Evolutionary conservation across 306 rosid genomes (phyloP).

Genomic region (Cucurbita pepo): DNA sequence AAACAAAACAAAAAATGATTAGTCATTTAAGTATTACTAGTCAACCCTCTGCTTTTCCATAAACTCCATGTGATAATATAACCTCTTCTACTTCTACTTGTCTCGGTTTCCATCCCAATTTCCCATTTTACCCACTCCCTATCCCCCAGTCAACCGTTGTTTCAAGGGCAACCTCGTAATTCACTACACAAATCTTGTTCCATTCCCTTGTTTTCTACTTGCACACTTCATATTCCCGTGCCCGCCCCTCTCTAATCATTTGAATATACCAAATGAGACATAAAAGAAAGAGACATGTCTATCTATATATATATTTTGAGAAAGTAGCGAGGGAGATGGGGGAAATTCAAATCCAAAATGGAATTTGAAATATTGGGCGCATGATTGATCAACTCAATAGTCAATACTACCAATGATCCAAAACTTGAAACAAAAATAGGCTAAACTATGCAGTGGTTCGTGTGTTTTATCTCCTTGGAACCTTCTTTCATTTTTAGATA

Average conservation of each 20-base stretch:
- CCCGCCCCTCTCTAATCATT: not conserved
- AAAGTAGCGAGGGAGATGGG: not conserved
- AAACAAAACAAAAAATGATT: not conserved
- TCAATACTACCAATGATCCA: not conserved
- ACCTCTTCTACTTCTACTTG: too few relatives aligned
- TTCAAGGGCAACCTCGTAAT: not conserved
- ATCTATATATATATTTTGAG: too few relatives aligned
- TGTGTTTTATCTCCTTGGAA: conserved; percentile 58
- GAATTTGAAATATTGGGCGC: not conserved
- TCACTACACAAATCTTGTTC: not conserved
- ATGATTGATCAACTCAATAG: not conserved
- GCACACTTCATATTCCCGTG: not conserved
- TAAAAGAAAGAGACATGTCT: too few relatives aligned
- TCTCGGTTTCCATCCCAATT: not conserved
- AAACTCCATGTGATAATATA: too few relatives aligned
- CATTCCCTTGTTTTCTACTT: not conserved
- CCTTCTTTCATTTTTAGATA: conserved; percentile 16
- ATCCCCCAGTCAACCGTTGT: not conserved
- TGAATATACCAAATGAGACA: not conserved
- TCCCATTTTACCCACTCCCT: not conserved
- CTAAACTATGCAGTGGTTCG: conserved; percentile 19
- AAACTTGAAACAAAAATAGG: conserved; percentile 11
- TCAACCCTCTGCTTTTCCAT: too few relatives aligned
- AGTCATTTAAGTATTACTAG: too few relatives aligned
- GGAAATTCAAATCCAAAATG: not conserved